These are phyloP conservation scores for Ophiostoma piceae DNA, from an alignment of 2,329 filamentous ascomycete species.

Conservation along the genomic window DNA sequence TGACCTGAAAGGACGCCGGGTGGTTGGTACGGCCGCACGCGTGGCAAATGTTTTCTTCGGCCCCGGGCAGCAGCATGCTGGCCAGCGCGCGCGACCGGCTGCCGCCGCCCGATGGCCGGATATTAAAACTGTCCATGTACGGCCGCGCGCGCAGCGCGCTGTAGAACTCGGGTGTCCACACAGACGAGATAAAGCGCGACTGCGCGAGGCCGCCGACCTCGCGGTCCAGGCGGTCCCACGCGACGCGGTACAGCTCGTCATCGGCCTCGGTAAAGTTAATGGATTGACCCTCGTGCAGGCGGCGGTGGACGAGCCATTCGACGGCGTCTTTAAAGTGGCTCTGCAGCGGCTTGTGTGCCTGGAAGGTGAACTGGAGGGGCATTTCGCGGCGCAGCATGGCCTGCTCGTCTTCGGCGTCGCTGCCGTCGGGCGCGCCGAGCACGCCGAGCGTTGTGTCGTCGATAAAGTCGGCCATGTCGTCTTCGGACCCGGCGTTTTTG, in stretches of 20 bases:
- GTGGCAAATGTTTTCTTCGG: conserved; percentile 50
- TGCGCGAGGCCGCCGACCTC: conserved; percentile 62
- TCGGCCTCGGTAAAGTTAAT: conserved; percentile 50
- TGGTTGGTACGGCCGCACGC: conserved; percentile 67
- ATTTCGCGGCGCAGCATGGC: conserved; percentile 42
- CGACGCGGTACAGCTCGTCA: conserved; percentile 60
- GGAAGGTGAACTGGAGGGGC: conserved; percentile 63
- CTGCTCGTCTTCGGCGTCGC: conserved; percentile 47
- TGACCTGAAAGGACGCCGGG: conserved; percentile 59
- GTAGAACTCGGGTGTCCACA: conserved; percentile 64
- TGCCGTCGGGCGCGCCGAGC: conserved; percentile 25
- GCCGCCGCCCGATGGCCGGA: conserved; percentile 34
- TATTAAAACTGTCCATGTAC: conserved; percentile 46
- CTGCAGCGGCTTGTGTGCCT: conserved; percentile 61
- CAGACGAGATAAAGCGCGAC: conserved; percentile 66
- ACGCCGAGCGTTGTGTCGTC: conserved; percentile 39
- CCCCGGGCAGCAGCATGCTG: conserved; percentile 4
- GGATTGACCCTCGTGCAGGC: conserved; percentile 49
- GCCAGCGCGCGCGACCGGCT: background rate
- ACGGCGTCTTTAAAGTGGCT: conserved; percentile 69
- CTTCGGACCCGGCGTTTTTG: conserved; percentile 10
- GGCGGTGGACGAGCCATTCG: conserved; percentile 77
- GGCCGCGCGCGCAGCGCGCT: conserved; percentile 61
- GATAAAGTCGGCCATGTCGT: conserved; percentile 55
- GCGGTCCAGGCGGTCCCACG: conserved; percentile 66